A percentile compares a stretch with the other conserved stretches of the same genome.
These are phyloP conservation scores for Leishmania mexicana DNA, from an alignment of 208 protist species.

Conservation along the genomic window DNA sequence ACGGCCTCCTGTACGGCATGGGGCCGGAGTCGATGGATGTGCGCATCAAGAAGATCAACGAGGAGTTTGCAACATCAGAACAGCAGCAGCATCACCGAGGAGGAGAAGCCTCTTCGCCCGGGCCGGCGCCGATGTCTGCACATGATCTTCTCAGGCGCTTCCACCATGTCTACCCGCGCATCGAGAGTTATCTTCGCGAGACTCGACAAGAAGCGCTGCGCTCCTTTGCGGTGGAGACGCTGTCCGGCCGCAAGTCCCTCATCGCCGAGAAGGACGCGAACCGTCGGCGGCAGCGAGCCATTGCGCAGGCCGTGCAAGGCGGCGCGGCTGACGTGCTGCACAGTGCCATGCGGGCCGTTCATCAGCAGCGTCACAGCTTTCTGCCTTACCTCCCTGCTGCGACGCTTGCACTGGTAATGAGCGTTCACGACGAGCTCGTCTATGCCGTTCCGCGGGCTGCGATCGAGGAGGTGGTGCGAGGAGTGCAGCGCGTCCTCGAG, in stretches of 20 bases:
- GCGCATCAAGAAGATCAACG: constrained; percentile 25
- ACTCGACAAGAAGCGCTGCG: constrained; percentile 48
- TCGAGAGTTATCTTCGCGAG: constrained; percentile 58
- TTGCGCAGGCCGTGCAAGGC: constrained; percentile 85
- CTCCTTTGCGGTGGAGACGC: constrained; percentile 36
- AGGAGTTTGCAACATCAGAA: background rate
- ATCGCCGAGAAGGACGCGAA: constrained; percentile 40
- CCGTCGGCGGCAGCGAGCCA: constrained; percentile 61
- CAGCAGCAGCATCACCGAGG: background rate
- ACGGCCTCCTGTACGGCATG: constrained; percentile 92
- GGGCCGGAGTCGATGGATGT: constrained; percentile 65
- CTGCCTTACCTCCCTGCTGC: constrained; percentile 58
- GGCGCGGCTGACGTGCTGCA: constrained; percentile 86
- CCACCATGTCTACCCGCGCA: constrained; percentile 58
- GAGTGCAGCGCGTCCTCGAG: constrained; percentile 60
- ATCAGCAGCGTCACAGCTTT: constrained; percentile 57
- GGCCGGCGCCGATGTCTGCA: constrained; percentile 17
- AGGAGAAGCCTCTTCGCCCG: background rate
- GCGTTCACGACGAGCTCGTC: constrained; percentile 88
- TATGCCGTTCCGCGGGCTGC: constrained; percentile 59
- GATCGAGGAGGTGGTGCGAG: constrained; percentile 38
- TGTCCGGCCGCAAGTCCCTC: constrained; percentile 57
- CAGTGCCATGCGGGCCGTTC: constrained; percentile 71
- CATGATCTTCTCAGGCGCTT: constrained; percentile 56
- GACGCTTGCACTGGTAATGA: constrained; percentile 59